These are phyloP conservation scores for Zymoseptoria passerinii DNA, from an alignment of 2,329 filamentous ascomycete species.

Conservation along the genomic window DNA sequence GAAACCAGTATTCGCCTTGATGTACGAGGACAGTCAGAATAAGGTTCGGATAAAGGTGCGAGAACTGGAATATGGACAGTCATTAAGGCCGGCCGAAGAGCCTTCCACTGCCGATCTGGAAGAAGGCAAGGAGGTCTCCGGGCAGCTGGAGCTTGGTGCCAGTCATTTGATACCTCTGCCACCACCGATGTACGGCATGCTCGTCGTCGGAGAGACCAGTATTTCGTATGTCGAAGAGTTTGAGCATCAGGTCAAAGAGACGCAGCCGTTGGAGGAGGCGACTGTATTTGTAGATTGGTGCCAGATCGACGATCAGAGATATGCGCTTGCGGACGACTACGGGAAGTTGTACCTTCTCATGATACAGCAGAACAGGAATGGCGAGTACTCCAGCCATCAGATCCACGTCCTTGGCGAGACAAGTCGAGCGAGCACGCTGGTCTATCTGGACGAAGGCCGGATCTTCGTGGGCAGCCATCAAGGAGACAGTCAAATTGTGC, in stretches of 20 bases:
- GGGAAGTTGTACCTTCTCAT: conserved; percentile 78
- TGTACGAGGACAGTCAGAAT: conserved; percentile 55
- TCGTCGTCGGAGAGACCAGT: conserved; percentile 52
- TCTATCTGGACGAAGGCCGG: conserved; percentile 65
- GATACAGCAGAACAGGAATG: conserved; percentile 56
- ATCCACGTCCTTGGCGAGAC: conserved; percentile 60
- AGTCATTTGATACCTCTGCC: conserved; percentile 55
- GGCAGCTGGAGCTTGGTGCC: conserved; percentile 50
- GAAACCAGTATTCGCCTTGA: conserved; percentile 53
- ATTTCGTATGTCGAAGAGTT: conserved; percentile 75
- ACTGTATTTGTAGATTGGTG: conserved; percentile 91
- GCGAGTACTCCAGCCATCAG: conserved; percentile 63
- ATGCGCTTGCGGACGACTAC: conserved; percentile 87
- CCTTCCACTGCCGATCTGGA: conserved; percentile 46
- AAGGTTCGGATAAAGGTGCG: conserved; percentile 48
- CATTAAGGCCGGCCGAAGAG: conserved; percentile 37
- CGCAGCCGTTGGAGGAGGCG: conserved; percentile 59
- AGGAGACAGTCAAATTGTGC: conserved; percentile 79
- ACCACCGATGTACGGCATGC: conserved; percentile 44
- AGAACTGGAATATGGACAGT: conserved; percentile 45
- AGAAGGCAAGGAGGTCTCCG: conserved; percentile 37
- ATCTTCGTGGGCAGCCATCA: conserved; percentile 89
- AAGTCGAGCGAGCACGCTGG: conserved; percentile 66
- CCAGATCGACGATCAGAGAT: conserved; percentile 69
- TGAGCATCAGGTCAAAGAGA: conserved; percentile 57